Evolutionary conservation across 176 grass and related monocot genomes (phyloP), one percentile per base, ranked within the genome.

Genomic region (Avena sativa): DNA sequence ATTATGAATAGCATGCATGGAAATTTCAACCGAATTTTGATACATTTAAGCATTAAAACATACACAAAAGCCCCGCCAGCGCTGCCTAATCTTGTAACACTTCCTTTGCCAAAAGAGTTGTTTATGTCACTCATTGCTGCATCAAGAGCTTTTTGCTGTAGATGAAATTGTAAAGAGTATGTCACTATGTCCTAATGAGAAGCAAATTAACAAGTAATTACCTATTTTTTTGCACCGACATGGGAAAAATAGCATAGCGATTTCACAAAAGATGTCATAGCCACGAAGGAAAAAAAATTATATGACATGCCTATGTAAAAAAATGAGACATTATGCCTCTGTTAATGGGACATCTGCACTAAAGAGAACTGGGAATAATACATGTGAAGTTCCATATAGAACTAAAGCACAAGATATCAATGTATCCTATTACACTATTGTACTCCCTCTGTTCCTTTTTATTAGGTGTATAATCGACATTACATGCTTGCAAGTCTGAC

Each of bases 111-210:
- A 86, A 99, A 96, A 43, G 97, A 99, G 84, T 60, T 99, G 73
- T 96, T 99, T 90, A 99, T 99, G 53, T 99, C 97, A 87, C 85
- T 99, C 97, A 99, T 99, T 48, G 92, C 97, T 6, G 92, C 90
- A 87, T 99, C 97, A 71, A 96, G 86, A 85, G 91, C 92, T 86
- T 99, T 99, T 90, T 96, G 90, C 97, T 99, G 89, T 71, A 82
- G 34, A 87, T 84, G 76, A 76, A 86, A 83, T 83, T 64, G 76
- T 23, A 59, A 34, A 84, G n/a, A 40, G 4, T 59, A 71, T 79
- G 71, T 74, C 71, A 74, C 23, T 49, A 63, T 49, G 20, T 70
- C 70, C 70, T 81, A 60, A 23, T 81, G 74, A 89, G 44, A 89
- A 87, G 23, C 34, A 87, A 59, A n/a, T 61, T 13, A 62, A 43